These are phyloP conservation scores for Scheffersomyces titani DNA, from an alignment of 1,139 yeast species.

Conservation along the genomic window DNA sequence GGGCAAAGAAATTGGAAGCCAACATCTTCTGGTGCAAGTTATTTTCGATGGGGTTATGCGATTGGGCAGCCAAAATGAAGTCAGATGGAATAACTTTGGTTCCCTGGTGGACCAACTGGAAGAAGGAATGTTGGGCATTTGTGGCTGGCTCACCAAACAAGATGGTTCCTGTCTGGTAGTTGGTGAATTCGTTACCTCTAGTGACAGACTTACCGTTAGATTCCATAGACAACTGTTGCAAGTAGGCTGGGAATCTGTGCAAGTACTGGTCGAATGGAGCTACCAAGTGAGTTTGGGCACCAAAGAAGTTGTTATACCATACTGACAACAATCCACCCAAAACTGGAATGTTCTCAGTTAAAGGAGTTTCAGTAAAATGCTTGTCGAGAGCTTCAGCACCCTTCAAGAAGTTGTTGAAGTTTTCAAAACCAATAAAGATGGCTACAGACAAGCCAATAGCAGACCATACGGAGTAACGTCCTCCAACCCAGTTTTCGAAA, in stretches of 20 bases:
- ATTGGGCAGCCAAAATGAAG: constrained; percentile 93
- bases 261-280: constrained; percentile 98
- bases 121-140: constrained; percentile 98
- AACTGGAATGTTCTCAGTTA: constrained; percentile 89
- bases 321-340: constrained; percentile 91
- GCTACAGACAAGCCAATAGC: constrained; percentile 97
- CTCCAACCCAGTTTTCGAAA: constrained; percentile 98
- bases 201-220: constrained; percentile 98
- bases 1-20: constrained; percentile 98
- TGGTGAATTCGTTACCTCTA: constrained; percentile 85
- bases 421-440: constrained; percentile 90
- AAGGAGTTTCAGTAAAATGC: constrained; percentile 81
- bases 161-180: constrained; percentile 94
- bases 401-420: constrained; percentile 85
- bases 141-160: constrained; percentile 99
- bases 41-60: constrained; percentile 94
- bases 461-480: constrained; percentile 99
- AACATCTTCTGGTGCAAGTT: constrained; percentile 96
- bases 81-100: constrained; percentile 96
- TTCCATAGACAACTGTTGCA: constrained; percentile 98
- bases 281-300: constrained; percentile 96
- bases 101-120: constrained; percentile 99
- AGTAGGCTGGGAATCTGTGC: constrained; percentile 98
- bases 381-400: constrained; percentile 98
- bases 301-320: constrained; percentile 98